Base-by-base conservation (phyloP, 164 flowering plant species). In the Cinnamomum chago region DNA sequence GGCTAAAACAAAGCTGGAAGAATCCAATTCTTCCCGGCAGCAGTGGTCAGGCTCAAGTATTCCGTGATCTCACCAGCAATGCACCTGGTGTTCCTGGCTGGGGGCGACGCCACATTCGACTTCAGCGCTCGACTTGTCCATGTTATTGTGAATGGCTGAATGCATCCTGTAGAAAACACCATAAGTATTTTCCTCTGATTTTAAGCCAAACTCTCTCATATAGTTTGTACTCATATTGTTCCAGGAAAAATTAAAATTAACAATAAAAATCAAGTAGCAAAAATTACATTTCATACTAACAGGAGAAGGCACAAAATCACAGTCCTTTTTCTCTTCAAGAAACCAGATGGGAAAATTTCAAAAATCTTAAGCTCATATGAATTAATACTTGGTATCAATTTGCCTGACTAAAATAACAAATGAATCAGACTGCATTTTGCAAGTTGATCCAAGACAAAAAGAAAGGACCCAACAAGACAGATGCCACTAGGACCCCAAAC, bases 51-150 rank as follows among this genome's bases (percentile, higher is more conserved):
- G 15, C 50, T 73, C 2, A 66, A 73, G 11, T 65, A 24, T 51
- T 74, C 71, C 30, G 62, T 47, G 24, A 69, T 30, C 68, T 68
- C 27, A 9, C 50, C 50, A 58, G 72, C 68, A 58, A 68, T 6
- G 23, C 76, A 30, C 40, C 72, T 3, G 64, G 58, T 13, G 10
- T 51, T 22, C 76, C 76, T 1, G 58, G n/a, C n/a, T n/a, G n/a
- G n/a, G 58, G 72, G 73, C 2, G 68, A 73, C 76, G 68, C 80
- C 66, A 73, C 62, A 4, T 20, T 22, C 7, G 76, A 77, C 35
- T 77, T 77, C 76, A 68, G 27, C 2, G 10, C 47, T 40, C 2
- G 47, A 40, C 47, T 40, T 11, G 0, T 40, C 47, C 47, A 7
- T 40, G 47, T 40, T 40, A 40, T 9, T 40, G 47, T 7, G 47